phyloP scores from a whole-genome alignment of 805 yeast genomes.

The Jamesozyma gamospora region DNA sequence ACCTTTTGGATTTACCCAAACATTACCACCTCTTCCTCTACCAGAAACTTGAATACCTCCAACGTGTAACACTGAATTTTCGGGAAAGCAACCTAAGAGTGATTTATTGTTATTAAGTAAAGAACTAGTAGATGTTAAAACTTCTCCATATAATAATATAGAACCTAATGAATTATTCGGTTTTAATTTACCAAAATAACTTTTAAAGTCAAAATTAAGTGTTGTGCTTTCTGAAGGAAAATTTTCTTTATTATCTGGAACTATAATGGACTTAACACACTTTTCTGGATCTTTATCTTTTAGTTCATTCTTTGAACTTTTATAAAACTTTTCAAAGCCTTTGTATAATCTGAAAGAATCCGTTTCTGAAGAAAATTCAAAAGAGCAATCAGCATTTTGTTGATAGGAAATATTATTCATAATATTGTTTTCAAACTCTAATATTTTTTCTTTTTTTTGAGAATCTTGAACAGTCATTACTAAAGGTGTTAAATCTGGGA shows the following conservation, averaged over 20 bases:
- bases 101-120: slow-evolving; percentile 64
- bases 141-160: slow-evolving; percentile 68
- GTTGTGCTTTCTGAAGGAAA: slow-evolving; percentile 47
- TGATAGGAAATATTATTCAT: slow-evolving; percentile 11
- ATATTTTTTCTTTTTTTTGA: slow-evolving; percentile 6
- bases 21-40: slow-evolving; percentile 88
- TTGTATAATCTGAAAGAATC: slow-evolving; percentile 15
- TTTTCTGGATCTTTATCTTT: slow-evolving; percentile 42
- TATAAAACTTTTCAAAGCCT: slow-evolving; percentile 12
- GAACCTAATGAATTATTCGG: slow-evolving; percentile 45
- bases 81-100: slow-evolving; percentile 41
- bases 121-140: slow-evolving; percentile 77
- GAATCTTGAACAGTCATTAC: slow-evolving; percentile 31
- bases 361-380: slow-evolving; percentile 34
- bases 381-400: slow-evolving; percentile 33
- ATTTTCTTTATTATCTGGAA: slow-evolving; percentile 32
- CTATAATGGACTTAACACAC: slow-evolving; percentile 43
- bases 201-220: slow-evolving; percentile 59
- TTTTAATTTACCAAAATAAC: slow-evolving; percentile 37
- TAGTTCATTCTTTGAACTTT: slow-evolving; percentile 7
- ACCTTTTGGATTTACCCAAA: slow-evolving; percentile 92
- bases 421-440: slow-evolving; percentile 12
- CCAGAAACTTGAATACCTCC: slow-evolving; percentile 87
- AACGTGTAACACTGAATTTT: slow-evolving; percentile 28
- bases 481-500: slow-evolving; percentile 64